Base-by-base conservation (phyloP, 768 basidiomycete genomes). In the Agrocybe praecox region DNA sequence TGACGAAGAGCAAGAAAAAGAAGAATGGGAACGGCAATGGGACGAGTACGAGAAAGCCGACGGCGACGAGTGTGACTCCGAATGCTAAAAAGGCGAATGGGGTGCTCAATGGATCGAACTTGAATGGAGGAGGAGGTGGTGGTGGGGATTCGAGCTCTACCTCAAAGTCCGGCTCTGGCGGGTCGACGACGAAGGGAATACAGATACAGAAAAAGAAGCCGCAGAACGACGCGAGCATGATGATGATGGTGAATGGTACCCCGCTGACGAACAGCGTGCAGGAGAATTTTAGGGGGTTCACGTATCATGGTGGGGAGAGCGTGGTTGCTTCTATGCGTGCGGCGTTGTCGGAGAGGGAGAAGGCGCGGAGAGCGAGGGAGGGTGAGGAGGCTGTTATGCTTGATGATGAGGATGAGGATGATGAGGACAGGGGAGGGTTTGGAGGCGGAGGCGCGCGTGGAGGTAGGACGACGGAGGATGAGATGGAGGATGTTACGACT, bases 201-300 rank as follows among this genome's bases (percentile, higher is more conserved):
- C 77, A 84, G 66, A 88, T 86, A 61, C 77, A 77, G 61, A 74
- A 70, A 9, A 57, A 62, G 53, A 55, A 58, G 76, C 76, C 59
- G 75, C 73, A 71, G 10, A 77, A 74, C 67, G 80, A 76, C 69
- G 74, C 73, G 60, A 75, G 76, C 18, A 75, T 70, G 15, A 70
- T 69, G 26, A 14, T 40, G 14, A 14, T 40, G 12, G 12, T n/a
- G 36, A 40, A 40, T n/a, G 87, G 84, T 11, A 86, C 82, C 29
- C 94, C 92, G 40, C 76, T 98, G 67, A 96, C 95, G 60, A 92
- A 78, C 69, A 92, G 89, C 67, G 92, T 98, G 46, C 96, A 98
- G 76, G 96, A 96, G 76, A 94, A 97, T 69, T 98, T 98, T 73
- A 83, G 89, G 46, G 96, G 96, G 18, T 98, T 98, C 79, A 96